Evolutionary conservation across 805 yeast genomes (phyloP), one percentile per base, ranked within the genome.

Genomic region (Candida hispaniensis): DNA sequence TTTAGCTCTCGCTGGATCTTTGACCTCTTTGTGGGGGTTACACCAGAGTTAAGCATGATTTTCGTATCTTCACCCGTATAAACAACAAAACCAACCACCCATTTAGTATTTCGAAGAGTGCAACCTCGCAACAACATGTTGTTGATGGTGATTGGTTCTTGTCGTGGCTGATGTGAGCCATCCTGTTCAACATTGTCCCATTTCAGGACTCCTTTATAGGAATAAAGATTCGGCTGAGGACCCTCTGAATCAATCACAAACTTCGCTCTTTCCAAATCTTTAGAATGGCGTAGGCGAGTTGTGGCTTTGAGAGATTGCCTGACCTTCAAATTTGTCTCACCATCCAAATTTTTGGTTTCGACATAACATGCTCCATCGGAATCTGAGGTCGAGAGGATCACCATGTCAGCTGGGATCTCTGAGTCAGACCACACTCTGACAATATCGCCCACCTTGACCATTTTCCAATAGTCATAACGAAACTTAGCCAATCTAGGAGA

Each of bases 1-100:
- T 80, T 81, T 49, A 80, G 67, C 50, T 78, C 80, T 30, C 69
- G 62, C 2, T 88, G 67, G 33, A 80, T 73, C 47, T 68, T 67
- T 9, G 81, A 73, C 22, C 71, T 67, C 51, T 80, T 80, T 2
- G 79, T 74, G 7, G 93, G 93, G 0, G 93, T 79, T 15, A 70
- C 63, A 35, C 93, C 93, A 3, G 88, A 69, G 51, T 81, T 80
- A 41, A 80, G 60, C 79, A 79, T 75, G 43, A 80, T 76, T 55
- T 80, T 81, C 5, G 88, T 67, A 44, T 80, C 91, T 16, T 55
- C 52, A 33, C 93, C 93, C 2, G 93, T 79, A 51, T 75, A 79
- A 13, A 77, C 60, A 3, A 75, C 86, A 15, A 73, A 54, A 11
- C 88, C 85, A 34, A 80, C 61, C 3, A 65, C 80, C 83, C 86